Evolutionary conservation across 2,329 filamentous ascomycete species (phyloP).

Genomic region (Coniochaeta sp.): DNA sequence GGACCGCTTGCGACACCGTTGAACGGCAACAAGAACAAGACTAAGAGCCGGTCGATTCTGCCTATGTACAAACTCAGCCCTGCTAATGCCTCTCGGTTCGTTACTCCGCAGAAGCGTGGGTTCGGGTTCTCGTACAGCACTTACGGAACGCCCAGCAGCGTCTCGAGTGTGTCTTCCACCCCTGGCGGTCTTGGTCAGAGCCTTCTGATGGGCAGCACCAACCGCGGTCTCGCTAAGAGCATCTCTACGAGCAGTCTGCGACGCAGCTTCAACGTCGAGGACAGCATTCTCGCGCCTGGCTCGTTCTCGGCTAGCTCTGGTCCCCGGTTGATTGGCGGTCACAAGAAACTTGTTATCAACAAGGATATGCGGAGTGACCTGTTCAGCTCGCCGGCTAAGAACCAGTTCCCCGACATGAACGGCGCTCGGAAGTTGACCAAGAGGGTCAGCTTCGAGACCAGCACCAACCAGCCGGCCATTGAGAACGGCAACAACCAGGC

Average conservation of each 20-base stretch:
- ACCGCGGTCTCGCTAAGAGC: slow-evolving; percentile 74
- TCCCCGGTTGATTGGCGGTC: slow-evolving; percentile 58
- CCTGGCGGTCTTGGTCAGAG: slow-evolving; percentile 62
- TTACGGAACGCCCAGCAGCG: slow-evolving; percentile 74
- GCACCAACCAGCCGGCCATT: slow-evolving; percentile 36
- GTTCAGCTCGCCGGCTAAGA: slow-evolving; percentile 54
- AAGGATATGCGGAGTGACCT: slow-evolving; percentile 71
- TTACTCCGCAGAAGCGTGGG: slow-evolving; percentile 78
- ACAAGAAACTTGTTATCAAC: slow-evolving; percentile 92
- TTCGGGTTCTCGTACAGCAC: slow-evolving; percentile 92
- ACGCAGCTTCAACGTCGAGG: slow-evolving; percentile 72
- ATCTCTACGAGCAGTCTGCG: slow-evolving; percentile 82
- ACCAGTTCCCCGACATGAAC: slow-evolving; percentile 32
- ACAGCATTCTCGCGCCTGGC: slow-evolving; percentile 79
- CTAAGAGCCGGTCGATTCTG: slow-evolving; percentile 71
- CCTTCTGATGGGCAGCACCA: slow-evolving; percentile 57
- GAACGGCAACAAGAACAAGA: slow-evolving; percentile 64
- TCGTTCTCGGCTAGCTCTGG: slow-evolving; percentile 68
- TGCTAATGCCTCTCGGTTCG: slow-evolving; percentile 68
- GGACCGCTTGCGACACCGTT: slow-evolving; percentile 90
- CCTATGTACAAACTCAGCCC: slow-evolving; percentile 86
- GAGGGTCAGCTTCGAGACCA: slow-evolving; percentile 85
- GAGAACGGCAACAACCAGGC: slow-evolving; percentile 28
- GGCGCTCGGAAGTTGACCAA: slow-evolving; percentile 60
- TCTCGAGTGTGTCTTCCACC: slow-evolving; percentile 60